A percentile compares a stretch with the other conserved stretches of the same genome.
These are phyloP conservation scores for Penicillium nucicola DNA, from an alignment of 495 filamentous ascomycete species.

Conservation along the genomic window DNA sequence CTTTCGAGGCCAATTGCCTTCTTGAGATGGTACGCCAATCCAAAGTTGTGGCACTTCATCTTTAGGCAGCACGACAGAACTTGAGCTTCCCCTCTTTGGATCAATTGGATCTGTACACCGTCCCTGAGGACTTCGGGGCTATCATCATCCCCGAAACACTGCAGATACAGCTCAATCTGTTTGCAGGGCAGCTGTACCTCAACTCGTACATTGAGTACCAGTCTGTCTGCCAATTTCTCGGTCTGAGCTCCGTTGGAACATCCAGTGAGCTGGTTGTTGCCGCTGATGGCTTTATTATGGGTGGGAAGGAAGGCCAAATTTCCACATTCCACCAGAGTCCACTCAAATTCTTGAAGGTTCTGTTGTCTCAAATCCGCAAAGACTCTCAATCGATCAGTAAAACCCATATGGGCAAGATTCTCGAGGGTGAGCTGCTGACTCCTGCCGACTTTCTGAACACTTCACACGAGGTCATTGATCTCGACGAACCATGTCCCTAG, in stretches of 20 bases:
- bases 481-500: no score
- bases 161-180: conserved; percentile 55
- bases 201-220: conserved; percentile 50
- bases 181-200: conserved; percentile 66
- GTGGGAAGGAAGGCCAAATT: conserved; percentile 27
- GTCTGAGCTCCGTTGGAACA: conserved; percentile 35
- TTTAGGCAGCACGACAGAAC: conserved; percentile 56
- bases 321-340: conserved; percentile 45
- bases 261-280: conserved; percentile 44
- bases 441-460: no score
- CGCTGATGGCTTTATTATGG: conserved; percentile 23
- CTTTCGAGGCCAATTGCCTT: conserved; percentile 57
- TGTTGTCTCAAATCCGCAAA: conserved; percentile 50
- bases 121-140: neutral
- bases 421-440: conserved; percentile 46
- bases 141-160: conserved; percentile 18
- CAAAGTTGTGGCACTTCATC: conserved; percentile 42
- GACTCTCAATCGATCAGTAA: conserved; percentile 47
- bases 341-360: conserved; percentile 47
- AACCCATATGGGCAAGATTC: conserved; percentile 54
- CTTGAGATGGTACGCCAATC: conserved; percentile 42
- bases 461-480: no score
- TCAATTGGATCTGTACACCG: conserved; percentile 37
- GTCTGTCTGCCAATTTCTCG: conserved; percentile 51
- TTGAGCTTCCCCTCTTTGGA: conserved; percentile 44